Base-by-base conservation (phyloP, 164 flowering plant species). In the Amborella trichopoda region DNA sequence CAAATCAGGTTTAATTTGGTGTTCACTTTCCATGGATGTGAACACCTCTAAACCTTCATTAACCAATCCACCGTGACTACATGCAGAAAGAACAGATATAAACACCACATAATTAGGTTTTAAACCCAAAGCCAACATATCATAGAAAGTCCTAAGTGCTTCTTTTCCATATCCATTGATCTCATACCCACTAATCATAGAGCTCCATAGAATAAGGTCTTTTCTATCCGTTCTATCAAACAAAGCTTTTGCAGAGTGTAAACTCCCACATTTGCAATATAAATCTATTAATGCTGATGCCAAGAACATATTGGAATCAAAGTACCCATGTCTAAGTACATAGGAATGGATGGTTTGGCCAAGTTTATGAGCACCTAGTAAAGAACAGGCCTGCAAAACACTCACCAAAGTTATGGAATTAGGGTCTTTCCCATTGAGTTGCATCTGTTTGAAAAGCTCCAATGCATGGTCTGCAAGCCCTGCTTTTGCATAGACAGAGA, bases 141-240 rank as follows among this genome's bases (percentile, higher is more conserved):
- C 49, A 19, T 56, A 48, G 54, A 80, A 77, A 36, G 75, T 59
- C 27, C 66, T 43, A 23, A 75, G 67, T 54, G 83, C 81, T 57
- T 69, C 71, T 22, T 26, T 28, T 16, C 81, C 84, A 46, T 43
- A 65, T n/a, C 83, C 84, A 49, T 81, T 78, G 48, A 74, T 40
- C 16, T 74, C 79, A 44, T 67, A 78, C 14, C 84, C 84, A 39
- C 72, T 72, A 37, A 81, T 78, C 77, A 78, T 66, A 14, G 84
- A 71, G 61, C 80, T 72, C 85, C 86, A 78, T 55, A 73, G 72
- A 10, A 76, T 61, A 12, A 78, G 57, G 59, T 81, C 85, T 47
- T 71, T 69, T 48, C 40, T 26, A 1, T 64, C 52, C 40, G 50
- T 48, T 46, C 55, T 60, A 52, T 68, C 57, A 60, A 81, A 81